phyloP scores from a whole-genome alignment of 768 basidiomycete genomes.

The Amanita fuliginea region DNA sequence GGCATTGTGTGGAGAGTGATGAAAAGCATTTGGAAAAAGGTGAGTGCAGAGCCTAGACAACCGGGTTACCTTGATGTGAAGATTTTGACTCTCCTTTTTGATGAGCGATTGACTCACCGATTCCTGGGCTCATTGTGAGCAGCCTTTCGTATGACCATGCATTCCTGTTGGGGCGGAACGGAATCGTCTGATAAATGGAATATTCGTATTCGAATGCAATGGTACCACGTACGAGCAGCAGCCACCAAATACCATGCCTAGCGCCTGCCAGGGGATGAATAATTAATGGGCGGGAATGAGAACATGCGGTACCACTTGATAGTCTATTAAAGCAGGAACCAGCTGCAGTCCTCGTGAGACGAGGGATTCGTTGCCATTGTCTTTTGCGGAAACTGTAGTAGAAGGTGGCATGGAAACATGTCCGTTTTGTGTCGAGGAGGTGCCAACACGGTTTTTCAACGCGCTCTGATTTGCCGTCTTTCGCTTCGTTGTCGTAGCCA shows the following conservation, averaged over 20 bases:
- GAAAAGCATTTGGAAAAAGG: slow-evolving; percentile 78
- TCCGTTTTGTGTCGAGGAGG: not conserved
- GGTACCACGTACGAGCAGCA: slow-evolving; percentile 62
- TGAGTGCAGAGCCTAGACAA: slow-evolving; percentile 60
- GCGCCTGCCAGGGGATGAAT: not conserved
- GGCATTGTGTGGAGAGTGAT: slow-evolving; percentile 60
- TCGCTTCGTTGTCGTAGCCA: not conserved
- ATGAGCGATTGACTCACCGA: slow-evolving; percentile 31
- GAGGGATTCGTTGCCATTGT: not conserved
- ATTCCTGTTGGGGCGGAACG: slow-evolving; percentile 32
- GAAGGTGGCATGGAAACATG: not conserved
- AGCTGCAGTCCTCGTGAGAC: not conserved
- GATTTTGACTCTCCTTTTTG: too few species aligned
- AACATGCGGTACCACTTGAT: not conserved
- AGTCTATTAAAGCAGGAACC: slow-evolving; percentile 1
- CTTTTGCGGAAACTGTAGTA: not conserved
- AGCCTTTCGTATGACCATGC: slow-evolving; percentile 72
- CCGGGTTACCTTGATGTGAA: not conserved
- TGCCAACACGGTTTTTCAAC: not conserved
- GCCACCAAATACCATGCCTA: slow-evolving; percentile 67
- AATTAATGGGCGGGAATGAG: not conserved
- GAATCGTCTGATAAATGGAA: not conserved
- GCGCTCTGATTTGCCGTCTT: not conserved
- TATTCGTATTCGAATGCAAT: not conserved
- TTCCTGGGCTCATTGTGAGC: slow-evolving; percentile 52